phyloP scores from a whole-genome alignment of 371 early-diverging fungal species.

The Saksenaea vasiformis region DNA sequence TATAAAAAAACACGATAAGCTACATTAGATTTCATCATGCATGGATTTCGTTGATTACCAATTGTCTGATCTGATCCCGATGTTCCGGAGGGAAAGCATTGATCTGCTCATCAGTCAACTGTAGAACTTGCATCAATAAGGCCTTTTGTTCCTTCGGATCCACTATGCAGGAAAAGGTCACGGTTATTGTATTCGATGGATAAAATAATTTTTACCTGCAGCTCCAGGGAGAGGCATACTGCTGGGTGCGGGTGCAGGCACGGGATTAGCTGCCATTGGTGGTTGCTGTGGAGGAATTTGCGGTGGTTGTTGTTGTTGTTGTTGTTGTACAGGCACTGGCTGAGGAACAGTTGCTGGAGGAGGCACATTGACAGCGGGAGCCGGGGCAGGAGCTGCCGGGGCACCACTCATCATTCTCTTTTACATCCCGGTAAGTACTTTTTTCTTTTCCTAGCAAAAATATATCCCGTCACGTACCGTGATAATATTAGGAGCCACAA shows the following conservation, averaged over 20 bases:
- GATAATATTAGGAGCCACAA: conserved; percentile 77
- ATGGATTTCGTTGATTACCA: conserved; percentile 35
- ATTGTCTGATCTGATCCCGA: conserved; percentile 52
- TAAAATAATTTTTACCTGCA: conserved; percentile 2
- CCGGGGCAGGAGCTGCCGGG: conserved; percentile 14
- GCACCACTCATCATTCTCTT: conserved; percentile 40
- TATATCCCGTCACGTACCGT: conserved; percentile 50
- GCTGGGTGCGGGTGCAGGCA: conserved; percentile 12
- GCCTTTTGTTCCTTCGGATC: conserved; percentile 50
- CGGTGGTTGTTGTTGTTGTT: conserved; percentile 17
- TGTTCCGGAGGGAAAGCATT: conserved; percentile 55
- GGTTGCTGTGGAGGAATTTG: conserved; percentile 22
- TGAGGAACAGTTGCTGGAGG: conserved; percentile 25
- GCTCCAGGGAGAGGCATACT: conserved; percentile 2
- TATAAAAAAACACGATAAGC: background rate
- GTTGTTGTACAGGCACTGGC: conserved; percentile 24
- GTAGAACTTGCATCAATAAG: conserved; percentile 54
- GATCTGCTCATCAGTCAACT: conserved; percentile 56
- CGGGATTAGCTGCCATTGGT: conserved; percentile 15
- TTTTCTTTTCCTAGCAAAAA: background rate
- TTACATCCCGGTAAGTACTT: conserved; percentile 17
- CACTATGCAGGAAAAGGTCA: conserved; percentile 8
- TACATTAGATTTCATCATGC: background rate
- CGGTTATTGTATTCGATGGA: background rate
- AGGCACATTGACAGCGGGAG: conserved; percentile 14